Base-by-base conservation (phyloP, 192 early-diverging fungal species). In the Spizellomyces punctatus region DNA sequence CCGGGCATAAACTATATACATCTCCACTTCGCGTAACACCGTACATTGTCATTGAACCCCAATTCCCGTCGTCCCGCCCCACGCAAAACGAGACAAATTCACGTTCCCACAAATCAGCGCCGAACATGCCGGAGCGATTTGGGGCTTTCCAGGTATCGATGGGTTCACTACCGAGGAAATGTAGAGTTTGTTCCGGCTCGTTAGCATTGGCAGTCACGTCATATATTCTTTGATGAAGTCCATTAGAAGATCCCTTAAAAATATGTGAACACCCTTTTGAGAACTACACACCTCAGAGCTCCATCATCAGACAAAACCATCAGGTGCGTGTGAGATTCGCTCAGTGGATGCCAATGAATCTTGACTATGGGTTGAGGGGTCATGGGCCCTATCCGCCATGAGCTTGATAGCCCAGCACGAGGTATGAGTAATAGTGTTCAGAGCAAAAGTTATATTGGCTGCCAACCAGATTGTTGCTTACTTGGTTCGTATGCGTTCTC, bases 331-430 rank as follows among this genome's bases (percentile, higher is more conserved):
- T 83, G 80, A n/a, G 63, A 80, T 42, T 89, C 82, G 58, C 90
- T 91, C 66, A 94, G 76, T 21, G 91, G 89, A 58, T 94, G 94
- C 94, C 94, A 95, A 41, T 82, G 81, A 9, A 88, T 86, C 65
- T 94, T 91, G 6, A 83, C 66, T 14, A 80, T 27, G 42, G 19
- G 44, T 0, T 52, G 44, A 27, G 22, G 49, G 54, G 22, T 56
- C 54, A 19, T n/a, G 54, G 22, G 22, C n/a, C 54, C 54, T n/a
- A 56, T 19, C 6, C 54, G 22, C 54, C 5, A n/a, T 56, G 22
- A 19, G n/a, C n/a, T 22, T 19, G n/a, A 56, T 56, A 22, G 54
- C 5, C n/a, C 22, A 14, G 5, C 54, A 7, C 22, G 22, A 56
- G 22, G 54, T 56, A 56, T n/a, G n/a, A 6, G 22, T 22, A 22